Evolutionary conservation across 768 basidiomycete genomes (phyloP), one percentile per base, ranked within the genome.

Genomic region (Symmetrospora coprosmae): DNA sequence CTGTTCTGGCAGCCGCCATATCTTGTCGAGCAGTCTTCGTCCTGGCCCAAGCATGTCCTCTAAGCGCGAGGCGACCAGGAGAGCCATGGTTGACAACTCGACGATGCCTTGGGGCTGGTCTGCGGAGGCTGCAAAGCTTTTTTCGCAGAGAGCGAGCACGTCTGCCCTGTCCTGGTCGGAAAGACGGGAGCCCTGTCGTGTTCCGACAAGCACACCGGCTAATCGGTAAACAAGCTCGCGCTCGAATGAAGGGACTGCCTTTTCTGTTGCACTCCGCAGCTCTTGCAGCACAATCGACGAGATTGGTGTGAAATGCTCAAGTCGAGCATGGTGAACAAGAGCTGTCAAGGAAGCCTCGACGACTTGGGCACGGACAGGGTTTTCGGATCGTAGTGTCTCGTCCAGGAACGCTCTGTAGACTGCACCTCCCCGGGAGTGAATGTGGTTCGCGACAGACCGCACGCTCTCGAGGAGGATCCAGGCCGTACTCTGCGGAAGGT

Each of bases 401-500:
- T 41, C 28, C 19, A 46, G 27, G 53, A 56, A 58, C n/a, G 43
- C 19, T 7, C 27, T 27, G 23, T 59, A 56, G 33, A 63, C 48
- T 2, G 45, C 43, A 4, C 45, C 21, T 1, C 30, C 56, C 19
- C 41, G 4, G 7, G 62, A 59, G 39, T 59, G 45, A 17, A 63
- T 19, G 19, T 30, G 56, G 4, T 2, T 19, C n/a, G 59, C 50
- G 30, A 63, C 47, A 21, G 52, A 55, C 31, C 59, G 45, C 33
- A 55, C n/a, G 28, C 51, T 41, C 25, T 63, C 62, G n/a, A 52
- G 19, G 2, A 63, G 4, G 5, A 63, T 37, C 58, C 58, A 63
- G 8, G 58, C 41, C 2, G 40, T 23, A 14, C 30, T 37, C 40
- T 63, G 39, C 17, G 38, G 21, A 11, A 58, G 2, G 2, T 60